Evolutionary conservation across 805 yeast species (phyloP).

Genomic region (Candida ficus): DNA sequence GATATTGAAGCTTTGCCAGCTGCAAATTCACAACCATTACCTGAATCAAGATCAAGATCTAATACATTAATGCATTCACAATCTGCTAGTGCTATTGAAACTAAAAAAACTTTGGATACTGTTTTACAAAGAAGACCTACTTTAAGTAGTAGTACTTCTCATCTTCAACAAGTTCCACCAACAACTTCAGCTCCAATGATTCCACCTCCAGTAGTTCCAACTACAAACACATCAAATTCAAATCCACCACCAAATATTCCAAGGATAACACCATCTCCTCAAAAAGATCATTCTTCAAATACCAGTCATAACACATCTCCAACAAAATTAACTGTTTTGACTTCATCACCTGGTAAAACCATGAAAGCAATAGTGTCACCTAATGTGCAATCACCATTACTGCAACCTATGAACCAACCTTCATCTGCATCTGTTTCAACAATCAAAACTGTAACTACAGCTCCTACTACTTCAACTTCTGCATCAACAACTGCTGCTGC

Average conservation of each 20-base stretch:
- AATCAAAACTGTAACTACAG: not conserved
- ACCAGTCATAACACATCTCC: conserved; percentile 24
- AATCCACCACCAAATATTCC: conserved; percentile 17
- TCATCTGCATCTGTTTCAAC: not conserved
- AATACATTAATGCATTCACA: conserved; percentile 24
- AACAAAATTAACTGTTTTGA: conserved; percentile 19
- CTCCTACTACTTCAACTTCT: conserved; percentile 1
- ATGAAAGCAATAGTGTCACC: conserved; percentile 30
- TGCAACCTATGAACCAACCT: conserved; percentile 29
- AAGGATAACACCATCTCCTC: conserved; percentile 44
- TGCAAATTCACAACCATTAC: conserved; percentile 10
- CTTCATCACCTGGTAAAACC: conserved; percentile 30
- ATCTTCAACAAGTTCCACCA: conserved; percentile 5
- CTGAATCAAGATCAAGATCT: conserved; percentile 25
- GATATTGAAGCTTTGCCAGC: conserved; percentile 28
- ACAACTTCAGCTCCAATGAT: conserved; percentile 1
- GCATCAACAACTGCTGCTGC: conserved; percentile 1
- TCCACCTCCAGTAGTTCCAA: not conserved
- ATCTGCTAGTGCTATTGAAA: conserved; percentile 17
- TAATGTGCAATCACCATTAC: conserved; percentile 21
- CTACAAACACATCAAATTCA: conserved; percentile 1
- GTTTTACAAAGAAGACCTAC: conserved; percentile 22
- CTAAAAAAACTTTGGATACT: conserved; percentile 20
- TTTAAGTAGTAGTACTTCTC: not conserved
- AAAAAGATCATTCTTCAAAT: conserved; percentile 17